These are phyloP conservation scores for Sesbania bispinosa DNA, from an alignment of 306 rosid genomes.

Conservation along the genomic window DNA sequence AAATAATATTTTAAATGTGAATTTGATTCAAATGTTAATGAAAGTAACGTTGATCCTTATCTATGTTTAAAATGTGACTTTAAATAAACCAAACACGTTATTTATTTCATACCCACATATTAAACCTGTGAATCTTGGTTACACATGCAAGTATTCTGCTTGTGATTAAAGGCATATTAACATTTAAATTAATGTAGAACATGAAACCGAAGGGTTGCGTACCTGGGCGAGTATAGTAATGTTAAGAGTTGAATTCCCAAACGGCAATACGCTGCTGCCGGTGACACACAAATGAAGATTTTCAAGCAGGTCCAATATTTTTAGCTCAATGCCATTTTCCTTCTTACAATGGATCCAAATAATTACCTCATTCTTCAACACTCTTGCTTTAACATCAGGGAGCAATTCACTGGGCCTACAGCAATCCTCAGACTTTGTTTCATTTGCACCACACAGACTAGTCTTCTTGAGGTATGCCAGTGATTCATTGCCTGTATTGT, in stretches of 20 bases:
- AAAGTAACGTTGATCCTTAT: too few species aligned
- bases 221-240: slow-evolving; percentile 38
- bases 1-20: too few species aligned
- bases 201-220: too few species aligned
- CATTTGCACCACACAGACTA: neutral
- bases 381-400: too few species aligned
- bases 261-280: slow-evolving; percentile 19
- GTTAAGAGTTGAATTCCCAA: slow-evolving; percentile 31
- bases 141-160: too few species aligned
- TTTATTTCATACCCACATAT: too few species aligned
- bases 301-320: slow-evolving; percentile 24
- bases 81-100: too few species aligned
- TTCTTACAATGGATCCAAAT: slow-evolving; percentile 28
- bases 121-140: too few species aligned
- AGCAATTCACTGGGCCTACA: slow-evolving; percentile 12
- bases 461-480: neutral
- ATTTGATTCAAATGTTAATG: too few species aligned
- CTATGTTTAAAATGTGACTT: too few species aligned
- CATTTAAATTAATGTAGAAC: too few species aligned
- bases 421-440: neutral
- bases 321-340: slow-evolving; percentile 20
- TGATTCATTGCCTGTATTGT: neutral
- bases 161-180: too few species aligned
- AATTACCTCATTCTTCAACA: slow-evolving; percentile 19
- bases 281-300: slow-evolving; percentile 26